Conservation (phyloP, 176 grass and related monocot species). For the Zizania latifolia region DNA sequence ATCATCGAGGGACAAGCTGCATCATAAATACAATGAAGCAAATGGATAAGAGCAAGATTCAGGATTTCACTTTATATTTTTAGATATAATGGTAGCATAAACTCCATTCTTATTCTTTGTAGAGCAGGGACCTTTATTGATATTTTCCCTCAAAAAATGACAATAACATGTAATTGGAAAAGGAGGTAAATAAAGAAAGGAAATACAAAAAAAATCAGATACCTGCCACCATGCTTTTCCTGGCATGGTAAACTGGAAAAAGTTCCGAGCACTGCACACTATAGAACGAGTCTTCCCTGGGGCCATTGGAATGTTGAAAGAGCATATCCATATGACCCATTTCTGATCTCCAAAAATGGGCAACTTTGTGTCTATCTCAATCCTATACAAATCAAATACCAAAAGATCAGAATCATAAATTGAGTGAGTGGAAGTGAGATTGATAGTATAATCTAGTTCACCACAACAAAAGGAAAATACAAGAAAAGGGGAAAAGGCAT, state of each 20-base stretch:
- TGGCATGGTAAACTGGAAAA: conserved; percentile 92
- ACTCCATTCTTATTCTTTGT: neutral
- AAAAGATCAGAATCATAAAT: neutral
- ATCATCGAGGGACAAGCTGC: conserved; percentile 72
- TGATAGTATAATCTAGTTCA: neutral
- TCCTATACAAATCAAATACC: conserved; percentile 38
- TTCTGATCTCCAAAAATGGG: conserved; percentile 91
- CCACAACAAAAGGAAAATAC: neutral
- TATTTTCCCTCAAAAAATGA: neutral
- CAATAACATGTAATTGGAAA: neutral
- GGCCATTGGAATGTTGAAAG: conserved; percentile 97
- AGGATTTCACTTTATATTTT: neutral
- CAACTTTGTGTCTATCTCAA: conserved; percentile 94
- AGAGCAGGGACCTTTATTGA: neutral
- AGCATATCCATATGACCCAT: conserved; percentile 99
- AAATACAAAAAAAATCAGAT: conserved; percentile 1
- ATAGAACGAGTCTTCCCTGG: conserved; percentile 96
- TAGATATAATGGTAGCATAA: neutral
- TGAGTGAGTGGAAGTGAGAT: neutral
- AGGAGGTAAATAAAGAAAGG: neutral
- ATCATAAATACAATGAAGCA: conserved; percentile 13
- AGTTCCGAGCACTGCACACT: conserved; percentile 92
- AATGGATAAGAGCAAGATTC: neutral
- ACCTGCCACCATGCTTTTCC: conserved; percentile 95
- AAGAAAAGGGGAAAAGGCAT: neutral